phyloP scores from a whole-genome alignment of 768 basidiomycete genomes.

The Aureoboletus auriporus region DNA sequence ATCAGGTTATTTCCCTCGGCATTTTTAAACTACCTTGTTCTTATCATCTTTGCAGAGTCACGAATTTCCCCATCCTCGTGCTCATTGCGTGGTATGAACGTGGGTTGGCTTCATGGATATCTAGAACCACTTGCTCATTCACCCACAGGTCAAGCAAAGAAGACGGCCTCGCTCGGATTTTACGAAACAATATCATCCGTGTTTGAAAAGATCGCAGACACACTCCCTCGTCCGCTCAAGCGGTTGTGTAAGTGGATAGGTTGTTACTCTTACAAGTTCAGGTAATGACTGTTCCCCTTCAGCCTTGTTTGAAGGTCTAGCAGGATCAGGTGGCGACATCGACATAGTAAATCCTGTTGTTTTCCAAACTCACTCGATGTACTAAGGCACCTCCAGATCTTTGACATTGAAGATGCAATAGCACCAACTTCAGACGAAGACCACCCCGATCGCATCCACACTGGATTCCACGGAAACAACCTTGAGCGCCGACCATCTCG shows the following conservation, averaged over 20 bases:
- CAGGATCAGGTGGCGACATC: slow-evolving; percentile 70
- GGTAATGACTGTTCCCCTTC: background rate
- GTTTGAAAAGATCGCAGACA: slow-evolving; percentile 68
- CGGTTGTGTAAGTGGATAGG: slow-evolving; percentile 55
- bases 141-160: slow-evolving; percentile 54
- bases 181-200: slow-evolving; percentile 68
- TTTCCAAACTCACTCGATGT: background rate
- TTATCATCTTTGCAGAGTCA: slow-evolving; percentile 42
- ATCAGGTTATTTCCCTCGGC: slow-evolving; percentile 50
- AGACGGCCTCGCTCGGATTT: slow-evolving; percentile 57
- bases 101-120: slow-evolving; percentile 7
- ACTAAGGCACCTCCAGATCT: slow-evolving; percentile 46
- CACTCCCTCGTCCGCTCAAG: slow-evolving; percentile 71
- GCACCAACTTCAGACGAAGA: slow-evolving; percentile 9
- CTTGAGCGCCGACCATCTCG: slow-evolving; percentile 31
- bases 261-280: background rate
- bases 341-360: slow-evolving; percentile 49
- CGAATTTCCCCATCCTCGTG: slow-evolving; percentile 82
- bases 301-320: slow-evolving; percentile 80
- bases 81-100: slow-evolving; percentile 83
- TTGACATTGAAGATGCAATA: slow-evolving; percentile 69
- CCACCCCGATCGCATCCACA: background rate
- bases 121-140: background rate
- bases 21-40: background rate
- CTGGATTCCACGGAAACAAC: slow-evolving; percentile 13